phyloP scores from a whole-genome alignment of 371 early-diverging fungal species.

The Dinochytrium kinnereticum region DNA sequence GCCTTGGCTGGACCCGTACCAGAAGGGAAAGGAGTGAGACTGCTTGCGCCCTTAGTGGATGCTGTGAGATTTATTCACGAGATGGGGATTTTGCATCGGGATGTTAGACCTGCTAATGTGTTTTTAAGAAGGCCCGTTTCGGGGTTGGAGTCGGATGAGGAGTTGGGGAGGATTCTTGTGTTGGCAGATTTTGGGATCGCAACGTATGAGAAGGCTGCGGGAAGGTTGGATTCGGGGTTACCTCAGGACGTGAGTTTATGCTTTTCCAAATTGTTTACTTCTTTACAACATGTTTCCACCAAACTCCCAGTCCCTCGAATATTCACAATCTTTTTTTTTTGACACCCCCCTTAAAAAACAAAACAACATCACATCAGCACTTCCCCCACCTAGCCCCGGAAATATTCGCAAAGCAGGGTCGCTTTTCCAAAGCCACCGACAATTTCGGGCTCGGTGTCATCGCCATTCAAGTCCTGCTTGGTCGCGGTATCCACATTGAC shows the following conservation, averaged over 20 bases:
- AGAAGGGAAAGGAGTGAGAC: constrained; percentile 18
- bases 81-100: constrained; percentile 29
- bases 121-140: constrained; percentile 30
- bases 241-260: constrained; percentile 4
- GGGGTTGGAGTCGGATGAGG: constrained; percentile 27
- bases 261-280: too few species aligned
- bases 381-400: constrained; percentile 25
- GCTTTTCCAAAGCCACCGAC: constrained; percentile 10
- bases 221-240: constrained; percentile 23
- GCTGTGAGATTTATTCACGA: constrained; percentile 32
- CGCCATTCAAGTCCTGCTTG: constrained; percentile 8
- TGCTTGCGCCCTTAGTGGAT: constrained; percentile 30
- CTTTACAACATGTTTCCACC: background rate
- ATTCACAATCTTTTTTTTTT: background rate
- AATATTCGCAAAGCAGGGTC: background rate
- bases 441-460: constrained; percentile 12
- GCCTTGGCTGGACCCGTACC: constrained; percentile 12
- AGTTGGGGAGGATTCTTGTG: constrained; percentile 30
- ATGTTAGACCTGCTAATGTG: constrained; percentile 34
- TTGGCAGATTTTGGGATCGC: constrained; percentile 39
- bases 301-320: background rate
- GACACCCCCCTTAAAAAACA: too few species aligned
- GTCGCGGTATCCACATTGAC: background rate
- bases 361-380: background rate
- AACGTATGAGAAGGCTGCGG: constrained; percentile 20